phyloP scores from a whole-genome alignment of 192 early-diverging fungal species.

The Backusella mclennaniae region DNA sequence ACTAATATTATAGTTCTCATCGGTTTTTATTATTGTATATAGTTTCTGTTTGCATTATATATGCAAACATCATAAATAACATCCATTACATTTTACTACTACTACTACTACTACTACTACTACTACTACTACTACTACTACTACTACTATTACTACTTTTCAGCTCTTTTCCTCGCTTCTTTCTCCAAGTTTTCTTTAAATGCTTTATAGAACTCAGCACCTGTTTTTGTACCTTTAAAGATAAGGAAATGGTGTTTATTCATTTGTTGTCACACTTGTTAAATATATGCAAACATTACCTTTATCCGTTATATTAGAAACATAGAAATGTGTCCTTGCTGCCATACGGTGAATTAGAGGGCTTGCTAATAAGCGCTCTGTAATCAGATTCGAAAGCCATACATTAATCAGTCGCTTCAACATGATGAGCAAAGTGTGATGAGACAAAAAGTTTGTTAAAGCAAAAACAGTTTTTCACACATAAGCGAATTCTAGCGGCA shows the following conservation, averaged over 20 bases:
- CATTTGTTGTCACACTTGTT: neutral
- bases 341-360: slow-evolving; percentile 35
- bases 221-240: slow-evolving; percentile 17
- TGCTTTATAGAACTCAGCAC: slow-evolving; percentile 34
- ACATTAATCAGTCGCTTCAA: slow-evolving; percentile 36
- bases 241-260: neutral
- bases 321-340: slow-evolving; percentile 37
- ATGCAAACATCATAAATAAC: neutral
- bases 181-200: slow-evolving; percentile 45
- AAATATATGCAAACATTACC: slow-evolving; percentile 18
- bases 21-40: slow-evolving; percentile 1
- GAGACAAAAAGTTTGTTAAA: neutral
- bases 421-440: slow-evolving; percentile 19
- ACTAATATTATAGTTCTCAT: neutral
- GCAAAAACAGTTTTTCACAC: neutral
- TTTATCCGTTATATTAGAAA: slow-evolving; percentile 26
- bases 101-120: neutral
- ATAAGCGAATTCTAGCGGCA: neutral
- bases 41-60: neutral
- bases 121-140: neutral
- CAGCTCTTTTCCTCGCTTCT: slow-evolving; percentile 22
- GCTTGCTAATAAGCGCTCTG: slow-evolving; percentile 39
- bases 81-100: neutral
- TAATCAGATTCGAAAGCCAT: slow-evolving; percentile 37
- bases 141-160: slow-evolving; percentile 2